These are phyloP conservation scores for Sugiyamaella sp. DNA, from an alignment of 1,139 yeast species.

Conservation along the genomic window DNA sequence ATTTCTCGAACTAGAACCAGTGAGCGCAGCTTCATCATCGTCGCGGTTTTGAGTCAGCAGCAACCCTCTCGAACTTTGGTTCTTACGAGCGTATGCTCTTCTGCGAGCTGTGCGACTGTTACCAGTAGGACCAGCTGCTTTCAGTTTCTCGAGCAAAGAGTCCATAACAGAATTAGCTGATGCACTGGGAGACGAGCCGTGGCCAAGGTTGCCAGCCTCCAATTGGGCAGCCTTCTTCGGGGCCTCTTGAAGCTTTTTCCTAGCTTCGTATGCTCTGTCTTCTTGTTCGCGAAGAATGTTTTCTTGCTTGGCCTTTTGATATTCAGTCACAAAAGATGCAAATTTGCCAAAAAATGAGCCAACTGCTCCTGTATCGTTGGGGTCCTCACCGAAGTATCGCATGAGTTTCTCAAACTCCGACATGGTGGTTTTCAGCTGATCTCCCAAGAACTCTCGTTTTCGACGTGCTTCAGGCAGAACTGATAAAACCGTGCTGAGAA, in stretches of 20 bases:
- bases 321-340: constrained; percentile 70
- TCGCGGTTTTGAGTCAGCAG: constrained; percentile 17
- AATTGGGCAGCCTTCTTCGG: constrained; percentile 39
- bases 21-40: constrained; percentile 10
- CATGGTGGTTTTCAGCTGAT: constrained; percentile 58
- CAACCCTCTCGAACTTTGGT: constrained; percentile 35
- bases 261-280: constrained; percentile 68
- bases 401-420: constrained; percentile 62
- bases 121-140: constrained; percentile 71
- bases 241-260: constrained; percentile 65
- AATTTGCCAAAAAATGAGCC: constrained; percentile 74
- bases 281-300: constrained; percentile 82
- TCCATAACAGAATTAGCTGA: constrained; percentile 58
- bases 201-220: constrained; percentile 33
- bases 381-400: constrained; percentile 84
- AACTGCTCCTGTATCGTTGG: constrained; percentile 60
- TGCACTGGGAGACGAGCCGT: constrained; percentile 18
- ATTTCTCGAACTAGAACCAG: constrained; percentile 6
- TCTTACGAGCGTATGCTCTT: constrained; percentile 69
- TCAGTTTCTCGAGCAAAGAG: constrained; percentile 66
- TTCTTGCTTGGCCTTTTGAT: constrained; percentile 74
- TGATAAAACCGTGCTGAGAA: constrained; percentile 58
- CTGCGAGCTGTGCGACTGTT: constrained; percentile 82
- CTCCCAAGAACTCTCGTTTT: constrained; percentile 58
- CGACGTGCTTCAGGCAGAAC: constrained; percentile 60